Base-by-base conservation (phyloP, 2,329 filamentous ascomycete species). In the Aspergillus sp. region DNA sequence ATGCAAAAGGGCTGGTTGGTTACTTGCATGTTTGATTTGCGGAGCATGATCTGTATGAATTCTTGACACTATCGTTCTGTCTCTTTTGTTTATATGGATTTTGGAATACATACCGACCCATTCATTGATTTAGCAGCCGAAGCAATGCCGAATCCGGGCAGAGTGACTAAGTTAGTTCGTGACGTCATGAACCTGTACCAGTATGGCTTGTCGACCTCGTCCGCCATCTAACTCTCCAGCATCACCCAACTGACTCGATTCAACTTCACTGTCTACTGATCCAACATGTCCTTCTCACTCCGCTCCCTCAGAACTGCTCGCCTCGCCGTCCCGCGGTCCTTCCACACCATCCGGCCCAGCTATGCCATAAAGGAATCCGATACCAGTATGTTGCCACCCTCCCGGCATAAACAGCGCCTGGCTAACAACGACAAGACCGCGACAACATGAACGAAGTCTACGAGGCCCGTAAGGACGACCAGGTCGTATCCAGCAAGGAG, bases 381-480 rank as follows among this genome's bases (percentile, higher is more conserved):
- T 36, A 48, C 41, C 12, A 48, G 58, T 61, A 32, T 37, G 52
- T 48, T 8, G 16, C 14, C 15, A 15, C 12, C 12, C 22, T 4
- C 7, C 15, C 10, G 5, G 4, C 13, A 25, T 35, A 15, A 29
- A 12, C 8, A 30, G 8, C 16, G 25, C 8, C 10, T n/a, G 16
- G 33, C 15, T 4, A 7, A 17, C 30, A 30, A 12, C 16, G n/a
- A 28, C 15, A 5, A 14, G 67, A 64, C 44, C 49, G 61, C 31
- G 67, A 69, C 8, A 47, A 58, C 29, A 56, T 69, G 22, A 49
- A 55, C 30, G 43, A 59, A 3, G 49, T 65, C 46, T 68, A 67
- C 41, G 69, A 71, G 41, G 25, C 47, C 8, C 49, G 69, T 42
- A 86, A 88, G 67, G 72, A 84, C 39, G 75, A 80, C n/a, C 63